These are phyloP conservation scores for Colletotrichum incanum DNA, from an alignment of 2,329 filamentous ascomycete species.

Conservation along the genomic window DNA sequence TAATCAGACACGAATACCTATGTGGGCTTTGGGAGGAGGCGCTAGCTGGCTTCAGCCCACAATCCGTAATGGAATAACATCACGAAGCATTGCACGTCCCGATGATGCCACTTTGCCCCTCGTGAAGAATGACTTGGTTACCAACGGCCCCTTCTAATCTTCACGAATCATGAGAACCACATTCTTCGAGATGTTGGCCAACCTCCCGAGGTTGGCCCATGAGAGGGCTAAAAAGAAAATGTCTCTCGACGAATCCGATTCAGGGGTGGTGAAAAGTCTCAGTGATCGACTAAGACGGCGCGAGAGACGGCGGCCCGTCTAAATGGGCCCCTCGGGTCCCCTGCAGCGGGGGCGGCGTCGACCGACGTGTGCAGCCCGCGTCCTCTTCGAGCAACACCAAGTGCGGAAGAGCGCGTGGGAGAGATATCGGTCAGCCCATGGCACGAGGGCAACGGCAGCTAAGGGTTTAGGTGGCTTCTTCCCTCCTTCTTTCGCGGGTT, in stretches of 20 bases:
- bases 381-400: not conserved
- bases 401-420: slow-evolving; percentile 20
- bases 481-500: not conserved
- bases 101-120: slow-evolving; percentile 2
- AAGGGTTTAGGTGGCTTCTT: not conserved
- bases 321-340: slow-evolving; percentile 20
- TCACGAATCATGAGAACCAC: slow-evolving; percentile 27
- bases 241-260: slow-evolving; percentile 31
- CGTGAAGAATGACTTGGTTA: slow-evolving; percentile 18
- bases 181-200: slow-evolving; percentile 13
- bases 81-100: not conserved
- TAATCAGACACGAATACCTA: slow-evolving; percentile 20
- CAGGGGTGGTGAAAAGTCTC: slow-evolving; percentile 37
- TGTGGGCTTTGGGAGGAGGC: not conserved
- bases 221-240: not conserved
- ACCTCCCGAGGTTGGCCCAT: not conserved
- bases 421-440: slow-evolving; percentile 1
- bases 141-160: slow-evolving; percentile 17
- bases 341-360: slow-evolving; percentile 29
- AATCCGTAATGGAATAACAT: slow-evolving; percentile 18
- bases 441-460: slow-evolving; percentile 39
- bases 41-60: slow-evolving; percentile 8
- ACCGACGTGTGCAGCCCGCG: slow-evolving; percentile 27
- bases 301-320: slow-evolving; percentile 27
- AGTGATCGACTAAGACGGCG: slow-evolving; percentile 30